Evolutionary conservation across 2,329 filamentous ascomycete species (phyloP).

Genomic region (Penicillium capsulatum): DNA sequence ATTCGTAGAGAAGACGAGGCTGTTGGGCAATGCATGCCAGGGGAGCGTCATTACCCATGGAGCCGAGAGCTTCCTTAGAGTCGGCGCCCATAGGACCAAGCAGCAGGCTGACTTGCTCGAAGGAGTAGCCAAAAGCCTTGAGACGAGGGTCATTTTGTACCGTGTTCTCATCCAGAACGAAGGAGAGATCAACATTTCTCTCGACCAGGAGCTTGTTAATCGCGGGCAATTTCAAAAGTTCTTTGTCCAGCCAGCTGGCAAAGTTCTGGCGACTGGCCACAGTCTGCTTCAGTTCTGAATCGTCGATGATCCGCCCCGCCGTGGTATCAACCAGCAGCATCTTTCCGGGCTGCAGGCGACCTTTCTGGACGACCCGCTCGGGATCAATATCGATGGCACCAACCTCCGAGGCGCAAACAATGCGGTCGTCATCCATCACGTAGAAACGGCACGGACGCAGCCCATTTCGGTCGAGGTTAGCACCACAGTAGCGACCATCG

Average conservation of each 20-base stretch:
- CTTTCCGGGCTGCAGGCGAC: constrained; percentile 85
- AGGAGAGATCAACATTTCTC: constrained; percentile 57
- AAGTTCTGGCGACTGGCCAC: constrained; percentile 87
- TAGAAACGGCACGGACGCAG: constrained; percentile 95
- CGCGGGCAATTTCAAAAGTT: constrained; percentile 75
- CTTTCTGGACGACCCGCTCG: constrained; percentile 86
- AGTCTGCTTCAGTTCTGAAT: constrained; percentile 82
- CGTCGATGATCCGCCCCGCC: constrained; percentile 87
- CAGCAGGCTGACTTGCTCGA: constrained; percentile 89
- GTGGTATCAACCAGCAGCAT: constrained; percentile 95
- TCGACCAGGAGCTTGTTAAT: constrained; percentile 61
- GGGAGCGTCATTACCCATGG: constrained; percentile 96
- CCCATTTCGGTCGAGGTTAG: constrained; percentile 93
- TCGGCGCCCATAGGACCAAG: constrained; percentile 95
- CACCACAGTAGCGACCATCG: constrained; percentile 93
- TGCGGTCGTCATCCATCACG: constrained; percentile 91
- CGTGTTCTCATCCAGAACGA: constrained; percentile 62
- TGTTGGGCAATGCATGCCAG: constrained; percentile 87
- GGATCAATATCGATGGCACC: constrained; percentile 89
- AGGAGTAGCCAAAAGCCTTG: constrained; percentile 86
- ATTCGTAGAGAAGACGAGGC: constrained; percentile 85
- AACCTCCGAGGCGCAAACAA: constrained; percentile 95
- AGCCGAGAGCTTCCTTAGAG: constrained; percentile 93
- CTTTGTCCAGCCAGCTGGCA: constrained; percentile 77
- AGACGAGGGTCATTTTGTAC: constrained; percentile 82